Percentiles rank a stretch among this genome's conserved stretches.
Conservation (phyloP, 2,329 filamentous ascomycete genomes). For the Lithohypha guttulata region DNA sequence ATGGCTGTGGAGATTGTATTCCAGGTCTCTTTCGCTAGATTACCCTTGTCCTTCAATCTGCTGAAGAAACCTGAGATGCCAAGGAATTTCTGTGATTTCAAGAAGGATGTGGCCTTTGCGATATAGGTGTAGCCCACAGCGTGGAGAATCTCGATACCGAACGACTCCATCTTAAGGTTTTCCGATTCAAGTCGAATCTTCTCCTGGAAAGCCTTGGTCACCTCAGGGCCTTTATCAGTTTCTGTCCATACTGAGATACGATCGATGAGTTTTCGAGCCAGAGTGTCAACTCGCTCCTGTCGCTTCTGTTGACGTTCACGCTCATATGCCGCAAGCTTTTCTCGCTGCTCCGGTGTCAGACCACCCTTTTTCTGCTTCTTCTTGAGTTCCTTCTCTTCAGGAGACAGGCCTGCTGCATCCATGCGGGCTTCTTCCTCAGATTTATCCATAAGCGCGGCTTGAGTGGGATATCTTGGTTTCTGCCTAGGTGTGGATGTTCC, state of each 20-base stretch:
- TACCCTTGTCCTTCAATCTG: conserved; percentile 90
- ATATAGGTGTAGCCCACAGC: conserved; percentile 88
- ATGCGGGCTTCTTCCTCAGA: conserved; percentile 66
- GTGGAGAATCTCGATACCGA: conserved; percentile 90
- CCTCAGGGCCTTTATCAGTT: conserved; percentile 77
- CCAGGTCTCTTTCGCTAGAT: conserved; percentile 95
- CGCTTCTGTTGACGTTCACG: conserved; percentile 72
- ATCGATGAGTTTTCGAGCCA: conserved; percentile 76
- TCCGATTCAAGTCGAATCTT: conserved; percentile 93
- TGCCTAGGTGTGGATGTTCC: conserved; percentile 40
- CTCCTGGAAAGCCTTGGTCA: conserved; percentile 81
- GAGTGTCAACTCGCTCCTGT: conserved; percentile 77
- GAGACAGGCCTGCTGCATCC: conserved; percentile 53
- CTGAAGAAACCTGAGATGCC: conserved; percentile 93
- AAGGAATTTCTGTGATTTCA: conserved; percentile 94
- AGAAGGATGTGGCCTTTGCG: conserved; percentile 71
- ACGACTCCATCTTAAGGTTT: conserved; percentile 98
- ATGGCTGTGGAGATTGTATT: conserved; percentile 93
- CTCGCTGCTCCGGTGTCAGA: conserved; percentile 81
- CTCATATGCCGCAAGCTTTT: conserved; percentile 82
- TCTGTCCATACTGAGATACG: conserved; percentile 93
- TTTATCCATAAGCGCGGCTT: conserved; percentile 78
- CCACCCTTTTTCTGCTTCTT: conserved; percentile 84
- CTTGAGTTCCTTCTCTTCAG: conserved; percentile 64
- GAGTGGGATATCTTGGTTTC: conserved; percentile 46